Evolutionary conservation across 2,329 filamentous ascomycete genomes (phyloP).

Genomic region (Apiospora pterosperma): DNA sequence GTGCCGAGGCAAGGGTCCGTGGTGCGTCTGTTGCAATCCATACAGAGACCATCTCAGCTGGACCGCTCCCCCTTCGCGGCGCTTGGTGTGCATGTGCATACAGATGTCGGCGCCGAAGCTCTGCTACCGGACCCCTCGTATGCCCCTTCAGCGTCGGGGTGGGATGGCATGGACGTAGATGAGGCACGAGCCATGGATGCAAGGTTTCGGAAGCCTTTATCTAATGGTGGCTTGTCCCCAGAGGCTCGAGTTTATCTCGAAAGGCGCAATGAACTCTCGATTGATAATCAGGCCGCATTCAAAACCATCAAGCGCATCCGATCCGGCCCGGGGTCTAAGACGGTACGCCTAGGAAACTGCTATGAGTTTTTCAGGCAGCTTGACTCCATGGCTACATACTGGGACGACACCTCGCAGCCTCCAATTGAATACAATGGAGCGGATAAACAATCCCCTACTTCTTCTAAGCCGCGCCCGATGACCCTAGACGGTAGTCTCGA

Average conservation of each 20-base stretch:
- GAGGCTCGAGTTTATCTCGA: constrained; percentile 58
- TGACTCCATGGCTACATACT: constrained; percentile 55
- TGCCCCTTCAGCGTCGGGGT: constrained; percentile 51
- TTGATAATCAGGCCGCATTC: constrained; percentile 56
- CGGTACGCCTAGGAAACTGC: constrained; percentile 56
- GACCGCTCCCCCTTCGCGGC: constrained; percentile 50
- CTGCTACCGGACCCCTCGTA: constrained; percentile 52
- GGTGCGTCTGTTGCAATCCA: constrained; percentile 47
- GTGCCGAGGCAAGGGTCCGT: constrained; percentile 33
- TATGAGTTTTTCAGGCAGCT: constrained; percentile 65
- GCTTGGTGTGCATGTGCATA: constrained; percentile 53
- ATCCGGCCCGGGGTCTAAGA: constrained; percentile 48
- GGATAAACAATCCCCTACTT: neutral
- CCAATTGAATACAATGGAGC: constrained; percentile 11
- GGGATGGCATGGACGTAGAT: constrained; percentile 47
- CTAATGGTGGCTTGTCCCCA: constrained; percentile 52
- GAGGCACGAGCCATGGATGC: constrained; percentile 47
- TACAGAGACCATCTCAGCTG: constrained; percentile 51
- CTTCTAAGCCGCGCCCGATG: constrained; percentile 6
- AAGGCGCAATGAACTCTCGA: constrained; percentile 53
- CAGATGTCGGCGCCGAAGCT: constrained; percentile 43
- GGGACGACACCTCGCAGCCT: constrained; percentile 55
- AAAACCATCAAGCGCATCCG: constrained; percentile 58
- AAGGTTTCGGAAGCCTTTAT: constrained; percentile 44
- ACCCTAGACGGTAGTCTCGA: constrained; percentile 15